Evolutionary conservation across 805 yeast species (phyloP).

Genomic region (Candida piceae): DNA sequence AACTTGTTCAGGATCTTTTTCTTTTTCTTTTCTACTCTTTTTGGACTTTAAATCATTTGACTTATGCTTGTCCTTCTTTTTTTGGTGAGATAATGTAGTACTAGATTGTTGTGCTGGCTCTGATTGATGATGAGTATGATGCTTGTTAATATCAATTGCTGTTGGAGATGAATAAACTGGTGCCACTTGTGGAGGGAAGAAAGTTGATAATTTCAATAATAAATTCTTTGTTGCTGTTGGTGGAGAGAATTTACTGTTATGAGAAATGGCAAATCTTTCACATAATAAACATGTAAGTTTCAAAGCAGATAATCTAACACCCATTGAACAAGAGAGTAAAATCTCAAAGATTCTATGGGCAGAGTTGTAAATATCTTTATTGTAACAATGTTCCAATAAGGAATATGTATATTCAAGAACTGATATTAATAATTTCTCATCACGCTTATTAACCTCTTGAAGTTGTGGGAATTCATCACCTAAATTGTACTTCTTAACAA

Average conservation of each 20-base stretch:
- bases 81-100: no score
- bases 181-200: constrained; percentile 33
- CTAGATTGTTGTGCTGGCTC: not conserved
- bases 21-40: constrained; percentile 9
- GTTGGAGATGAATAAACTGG: constrained; percentile 22
- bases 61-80: constrained; percentile 11
- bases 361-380: constrained; percentile 64
- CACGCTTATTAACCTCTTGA: constrained; percentile 38
- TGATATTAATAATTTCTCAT: constrained; percentile 42
- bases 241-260: constrained; percentile 37
- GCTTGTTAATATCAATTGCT: constrained; percentile 8
- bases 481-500: constrained; percentile 50
- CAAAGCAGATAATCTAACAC: constrained; percentile 55
- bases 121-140: not conserved
- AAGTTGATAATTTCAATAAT: constrained; percentile 45
- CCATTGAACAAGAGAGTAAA: constrained; percentile 53
- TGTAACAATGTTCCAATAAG: constrained; percentile 64
- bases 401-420: constrained; percentile 58
- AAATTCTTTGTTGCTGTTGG: constrained; percentile 40
- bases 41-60: constrained; percentile 24
- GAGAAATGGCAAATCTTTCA: constrained; percentile 51
- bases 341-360: constrained; percentile 54
- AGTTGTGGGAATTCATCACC: constrained; percentile 44
- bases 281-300: constrained; percentile 49
- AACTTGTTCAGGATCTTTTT: constrained; percentile 10